These are phyloP conservation scores for Fusarium albidum DNA, from an alignment of 2,329 filamentous ascomycete genomes.

Conservation along the genomic window DNA sequence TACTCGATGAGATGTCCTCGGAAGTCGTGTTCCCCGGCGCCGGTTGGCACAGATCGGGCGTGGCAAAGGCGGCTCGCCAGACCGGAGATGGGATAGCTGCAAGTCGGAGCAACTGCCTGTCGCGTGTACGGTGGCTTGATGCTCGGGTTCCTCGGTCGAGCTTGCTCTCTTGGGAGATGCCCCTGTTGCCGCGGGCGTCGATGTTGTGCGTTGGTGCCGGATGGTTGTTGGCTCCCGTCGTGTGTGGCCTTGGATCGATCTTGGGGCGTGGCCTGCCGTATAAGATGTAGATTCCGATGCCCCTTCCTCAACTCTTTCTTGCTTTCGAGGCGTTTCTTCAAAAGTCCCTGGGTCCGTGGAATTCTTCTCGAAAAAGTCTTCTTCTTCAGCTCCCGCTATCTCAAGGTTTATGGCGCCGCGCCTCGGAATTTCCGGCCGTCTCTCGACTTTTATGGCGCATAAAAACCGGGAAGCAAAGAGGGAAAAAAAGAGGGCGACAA, in stretches of 20 bases:
- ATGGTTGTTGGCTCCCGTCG: constrained; percentile 8
- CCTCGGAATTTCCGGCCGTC: constrained; percentile 13
- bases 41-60: constrained; percentile 18
- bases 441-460: background rate
- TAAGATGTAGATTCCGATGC: background rate
- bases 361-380: background rate
- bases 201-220: background rate
- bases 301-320: background rate
- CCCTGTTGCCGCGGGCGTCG: background rate
- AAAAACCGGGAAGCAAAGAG: constrained; percentile 20
- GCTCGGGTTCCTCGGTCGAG: background rate
- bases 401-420: constrained; percentile 3
- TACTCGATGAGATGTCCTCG: background rate
- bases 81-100: constrained; percentile 15
- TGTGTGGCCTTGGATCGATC: background rate
- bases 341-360: too few species aligned
- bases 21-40: constrained; percentile 10
- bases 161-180: background rate
- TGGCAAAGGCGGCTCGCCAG: constrained; percentile 25
- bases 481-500: constrained; percentile 17
- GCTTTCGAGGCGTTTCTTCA: background rate
- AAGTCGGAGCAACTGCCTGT: background rate
- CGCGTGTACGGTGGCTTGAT: constrained; percentile 14
- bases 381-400: background rate
- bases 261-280: background rate